Evolutionary conservation across 2,329 filamentous ascomycete genomes (phyloP).

Genomic region (Emergomyces africanus): DNA sequence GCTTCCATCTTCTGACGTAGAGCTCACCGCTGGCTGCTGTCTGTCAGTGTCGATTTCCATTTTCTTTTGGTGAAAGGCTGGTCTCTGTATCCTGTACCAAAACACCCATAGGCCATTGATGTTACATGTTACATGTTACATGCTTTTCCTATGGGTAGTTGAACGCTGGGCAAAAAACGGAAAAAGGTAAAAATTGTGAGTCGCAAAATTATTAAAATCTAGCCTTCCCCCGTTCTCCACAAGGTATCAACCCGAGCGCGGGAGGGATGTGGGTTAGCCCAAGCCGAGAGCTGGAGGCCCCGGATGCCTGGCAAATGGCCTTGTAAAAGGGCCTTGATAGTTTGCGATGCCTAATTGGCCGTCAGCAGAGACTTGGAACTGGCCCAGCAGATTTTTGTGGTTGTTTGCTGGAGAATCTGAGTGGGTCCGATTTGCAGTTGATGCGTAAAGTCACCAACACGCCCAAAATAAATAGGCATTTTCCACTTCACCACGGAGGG

Average conservation of each 20-base stretch:
- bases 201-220: not conserved
- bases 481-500: not conserved
- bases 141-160: not conserved
- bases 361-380: not conserved
- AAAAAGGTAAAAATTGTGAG: not conserved
- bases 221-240: not conserved
- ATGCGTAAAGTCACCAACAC: not conserved
- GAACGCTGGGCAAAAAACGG: not conserved
- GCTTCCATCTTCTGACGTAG: not conserved
- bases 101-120: not conserved
- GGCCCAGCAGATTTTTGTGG: not conserved
- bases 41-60: not conserved
- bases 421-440: too few relatives aligned
- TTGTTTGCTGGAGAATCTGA: not conserved
- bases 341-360: not conserved
- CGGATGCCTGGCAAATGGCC: not conserved
- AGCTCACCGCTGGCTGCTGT: not conserved
- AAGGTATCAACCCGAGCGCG: not conserved
- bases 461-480: not conserved
- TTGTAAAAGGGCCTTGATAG: not conserved
- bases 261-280: not conserved
- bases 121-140: not conserved
- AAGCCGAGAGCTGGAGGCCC: not conserved
- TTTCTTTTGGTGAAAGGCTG: not conserved
- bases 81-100: not conserved